Evolutionary conservation across 805 yeast species (phyloP).

Genomic region (Jamesozyma spencerorum): DNA sequence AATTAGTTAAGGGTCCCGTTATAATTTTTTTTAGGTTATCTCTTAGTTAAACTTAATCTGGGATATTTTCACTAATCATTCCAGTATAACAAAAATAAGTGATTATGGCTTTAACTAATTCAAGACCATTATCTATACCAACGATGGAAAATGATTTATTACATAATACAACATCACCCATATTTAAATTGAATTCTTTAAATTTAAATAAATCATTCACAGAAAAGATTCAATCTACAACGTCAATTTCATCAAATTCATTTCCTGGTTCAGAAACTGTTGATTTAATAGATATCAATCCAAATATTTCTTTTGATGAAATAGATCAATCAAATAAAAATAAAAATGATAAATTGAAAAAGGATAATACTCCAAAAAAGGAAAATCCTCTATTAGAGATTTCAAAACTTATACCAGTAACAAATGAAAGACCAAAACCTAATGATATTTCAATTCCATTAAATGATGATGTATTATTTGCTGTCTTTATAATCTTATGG

Average conservation of each 20-base stretch:
- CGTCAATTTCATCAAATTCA: too few species aligned
- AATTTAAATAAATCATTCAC: slow-evolving; percentile 4
- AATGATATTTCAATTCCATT: slow-evolving; percentile 45
- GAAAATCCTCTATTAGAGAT: slow-evolving; percentile 31
- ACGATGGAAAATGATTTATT: slow-evolving; percentile 29
- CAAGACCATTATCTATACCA: slow-evolving; percentile 53
- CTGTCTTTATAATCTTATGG: slow-evolving; percentile 62
- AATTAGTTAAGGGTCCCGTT: too few species aligned
- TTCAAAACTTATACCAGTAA: slow-evolving; percentile 70
- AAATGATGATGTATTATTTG: slow-evolving; percentile 64
- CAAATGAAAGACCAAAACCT: slow-evolving; percentile 68
- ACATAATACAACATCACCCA: slow-evolving; percentile 28
- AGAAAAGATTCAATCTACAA: neutral
- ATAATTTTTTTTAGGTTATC: neutral
- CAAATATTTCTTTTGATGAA: slow-evolving; percentile 1
- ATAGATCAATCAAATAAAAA: neutral
- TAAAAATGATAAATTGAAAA: slow-evolving; percentile 6
- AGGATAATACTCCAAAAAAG: slow-evolving; percentile 16
- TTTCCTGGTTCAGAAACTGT: slow-evolving; percentile 13
- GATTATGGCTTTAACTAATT: slow-evolving; percentile 57
- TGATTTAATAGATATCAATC: slow-evolving; percentile 16
- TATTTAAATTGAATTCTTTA: slow-evolving; percentile 25
- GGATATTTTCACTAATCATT: slow-evolving; percentile 4
- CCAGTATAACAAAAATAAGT: neutral
- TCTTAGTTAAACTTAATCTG: neutral